Evolutionary conservation across 2,329 filamentous ascomycete genomes (phyloP).

Genomic region (Didymella pinodella): DNA sequence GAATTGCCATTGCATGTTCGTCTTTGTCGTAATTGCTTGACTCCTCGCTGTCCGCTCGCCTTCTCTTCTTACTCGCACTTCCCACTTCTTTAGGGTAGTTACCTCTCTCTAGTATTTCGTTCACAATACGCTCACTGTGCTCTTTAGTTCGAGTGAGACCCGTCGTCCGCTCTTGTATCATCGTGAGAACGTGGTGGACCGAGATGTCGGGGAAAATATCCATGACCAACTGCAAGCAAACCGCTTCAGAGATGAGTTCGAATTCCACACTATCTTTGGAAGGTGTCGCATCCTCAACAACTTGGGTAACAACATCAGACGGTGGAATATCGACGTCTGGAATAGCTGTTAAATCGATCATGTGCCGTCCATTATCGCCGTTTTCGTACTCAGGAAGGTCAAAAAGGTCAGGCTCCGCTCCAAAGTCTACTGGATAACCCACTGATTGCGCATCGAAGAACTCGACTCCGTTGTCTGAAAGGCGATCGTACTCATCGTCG

Average conservation of each 20-base stretch:
- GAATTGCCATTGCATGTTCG: constrained; percentile 20
- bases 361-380: constrained; percentile 9
- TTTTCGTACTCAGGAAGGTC: constrained; percentile 1
- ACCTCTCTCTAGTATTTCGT: constrained; percentile 42
- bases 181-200: constrained; percentile 39
- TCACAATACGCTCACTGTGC: constrained; percentile 41
- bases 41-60: constrained; percentile 36
- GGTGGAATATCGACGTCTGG: constrained; percentile 37
- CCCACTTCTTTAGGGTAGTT: constrained; percentile 48
- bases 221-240: constrained; percentile 44
- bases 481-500: constrained; percentile 32
- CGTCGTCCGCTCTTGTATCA: constrained; percentile 36
- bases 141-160: constrained; percentile 32
- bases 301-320: constrained; percentile 5
- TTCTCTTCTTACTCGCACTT: constrained; percentile 38
- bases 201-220: constrained; percentile 47
- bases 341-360: constrained; percentile 36
- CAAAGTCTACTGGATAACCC: constrained; percentile 9
- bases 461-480: constrained; percentile 10
- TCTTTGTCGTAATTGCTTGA: constrained; percentile 34
- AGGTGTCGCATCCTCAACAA: constrained; percentile 3
- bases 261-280: neutral
- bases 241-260: constrained; percentile 31
- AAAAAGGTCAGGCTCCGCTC: constrained; percentile 2
- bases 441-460: constrained; percentile 16